Percentiles rank a stretch among this genome's conserved stretches.
phyloP scores from a whole-genome alignment of 2,329 filamentous ascomycete genomes.

The Ascochyta koolunga region DNA sequence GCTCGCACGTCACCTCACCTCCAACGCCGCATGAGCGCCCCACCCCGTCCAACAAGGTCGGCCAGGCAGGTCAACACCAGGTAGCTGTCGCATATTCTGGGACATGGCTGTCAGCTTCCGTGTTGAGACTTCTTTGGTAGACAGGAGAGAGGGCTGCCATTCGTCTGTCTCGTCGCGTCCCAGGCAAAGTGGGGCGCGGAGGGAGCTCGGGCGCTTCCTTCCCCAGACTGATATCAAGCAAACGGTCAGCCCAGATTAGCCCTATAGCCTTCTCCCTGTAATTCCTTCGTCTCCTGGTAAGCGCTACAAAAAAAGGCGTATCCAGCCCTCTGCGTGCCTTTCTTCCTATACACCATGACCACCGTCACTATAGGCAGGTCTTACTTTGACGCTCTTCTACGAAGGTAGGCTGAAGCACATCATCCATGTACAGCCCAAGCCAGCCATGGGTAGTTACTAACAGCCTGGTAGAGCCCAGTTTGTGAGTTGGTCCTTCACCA shows the following conservation, averaged over 20 bases:
- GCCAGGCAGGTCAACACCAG: neutral
- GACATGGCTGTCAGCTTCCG: neutral
- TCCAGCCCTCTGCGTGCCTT: slow-evolving; percentile 13
- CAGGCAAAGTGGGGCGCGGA: slow-evolving; percentile 6
- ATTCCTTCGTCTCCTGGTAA: slow-evolving; percentile 7
- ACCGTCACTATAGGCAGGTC: slow-evolving; percentile 64
- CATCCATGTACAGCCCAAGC: too few species aligned
- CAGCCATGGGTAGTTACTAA: slow-evolving; percentile 27
- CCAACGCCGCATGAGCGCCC: neutral
- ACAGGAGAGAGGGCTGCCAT: neutral
- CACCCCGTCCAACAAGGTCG: neutral
- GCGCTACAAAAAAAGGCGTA: slow-evolving; percentile 13
- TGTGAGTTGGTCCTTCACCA: slow-evolving; percentile 48
- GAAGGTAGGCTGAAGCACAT: slow-evolving; percentile 62
- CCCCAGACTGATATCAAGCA: slow-evolving; percentile 13
- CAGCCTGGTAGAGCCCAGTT: slow-evolving; percentile 53
- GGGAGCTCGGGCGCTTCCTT: slow-evolving; percentile 29
- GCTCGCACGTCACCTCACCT: slow-evolving; percentile 9
- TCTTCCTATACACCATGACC: slow-evolving; percentile 39
- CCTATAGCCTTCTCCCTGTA: slow-evolving; percentile 2
- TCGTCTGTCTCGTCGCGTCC: slow-evolving; percentile 4
- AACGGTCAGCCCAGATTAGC: neutral
- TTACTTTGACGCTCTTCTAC: slow-evolving; percentile 67
- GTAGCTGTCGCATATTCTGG: neutral
- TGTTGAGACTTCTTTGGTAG: neutral